phyloP scores from a whole-genome alignment of 306 rosid genomes.

The Acacia confusa region DNA sequence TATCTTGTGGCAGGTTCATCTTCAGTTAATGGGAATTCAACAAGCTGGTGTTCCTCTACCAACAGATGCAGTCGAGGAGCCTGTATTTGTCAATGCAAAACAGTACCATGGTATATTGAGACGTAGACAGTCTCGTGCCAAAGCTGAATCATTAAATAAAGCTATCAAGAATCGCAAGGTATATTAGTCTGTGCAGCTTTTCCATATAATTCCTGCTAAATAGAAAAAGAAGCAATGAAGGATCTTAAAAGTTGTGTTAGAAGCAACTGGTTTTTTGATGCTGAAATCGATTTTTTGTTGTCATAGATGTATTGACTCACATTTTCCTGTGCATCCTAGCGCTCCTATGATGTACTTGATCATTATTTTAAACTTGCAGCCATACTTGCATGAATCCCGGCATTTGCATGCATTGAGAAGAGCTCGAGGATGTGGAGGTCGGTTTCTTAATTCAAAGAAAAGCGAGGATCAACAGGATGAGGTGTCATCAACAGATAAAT shows the following conservation, averaged over 20 bases:
- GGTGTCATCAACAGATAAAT: conserved; percentile 49
- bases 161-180: conserved; percentile 83
- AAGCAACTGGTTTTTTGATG: conserved; percentile 21
- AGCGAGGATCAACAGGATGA: conserved; percentile 55
- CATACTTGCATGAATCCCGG: conserved; percentile 91
- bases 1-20: conserved; percentile 63
- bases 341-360: conserved; percentile 9
- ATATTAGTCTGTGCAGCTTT: conserved; percentile 10
- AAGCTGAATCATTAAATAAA: conserved; percentile 82
- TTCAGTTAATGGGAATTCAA: conserved; percentile 85
- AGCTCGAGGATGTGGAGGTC: conserved; percentile 93
- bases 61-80: conserved; percentile 75
- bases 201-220: conserved; percentile 10
- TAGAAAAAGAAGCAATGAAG: background rate
- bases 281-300: conserved; percentile 9
- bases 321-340: conserved; percentile 14
- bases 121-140: conserved; percentile 79
- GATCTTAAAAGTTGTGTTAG: conserved; percentile 46
- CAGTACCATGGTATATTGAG: conserved; percentile 77
- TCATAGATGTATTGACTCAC: conserved; percentile 16
- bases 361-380: conserved; percentile 57
- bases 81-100: conserved; percentile 79
- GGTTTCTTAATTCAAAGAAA: conserved; percentile 86
- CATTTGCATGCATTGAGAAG: conserved; percentile 85
- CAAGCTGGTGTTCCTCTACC: conserved; percentile 84